Base-by-base conservation (phyloP, 1,284 basidiomycete genomes). In the Psilocybe mexicana region DNA sequence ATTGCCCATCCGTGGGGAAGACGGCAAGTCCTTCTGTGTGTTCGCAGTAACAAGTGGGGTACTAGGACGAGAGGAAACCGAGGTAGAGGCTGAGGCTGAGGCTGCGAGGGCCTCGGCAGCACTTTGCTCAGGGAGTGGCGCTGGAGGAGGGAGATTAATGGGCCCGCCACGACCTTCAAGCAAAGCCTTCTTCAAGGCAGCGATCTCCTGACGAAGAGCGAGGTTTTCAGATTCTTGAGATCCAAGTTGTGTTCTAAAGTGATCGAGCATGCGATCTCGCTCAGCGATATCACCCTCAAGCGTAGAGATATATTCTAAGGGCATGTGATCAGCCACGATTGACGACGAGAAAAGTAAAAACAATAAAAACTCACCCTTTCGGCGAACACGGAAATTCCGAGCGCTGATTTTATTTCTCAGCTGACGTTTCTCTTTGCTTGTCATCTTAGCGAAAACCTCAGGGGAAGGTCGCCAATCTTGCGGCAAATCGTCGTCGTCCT, bases 381-480 rank as follows among this genome's bases (percentile, higher is more conserved):
- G 82, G 46, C 96, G 81, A 36, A 95, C 93, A 30, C 96, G 82
- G 79, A 98, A 98, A 71, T 96, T 97, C 59, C 96, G 81, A 1
- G 96, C 96, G 65, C 89, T 92, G 62, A 98, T 96, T 86, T 98
- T 98, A 79, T 98, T 98, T 58, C 96, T 78, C 42, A 98, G 79
- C 74, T 98, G 96, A 14, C 96, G 80, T 76, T 98, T 98, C 77
- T 98, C 96, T 77, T 98, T 98, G 70, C 87, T 91, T 18, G 86
- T 87, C 81, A 99, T 91, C 76, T 94, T 97, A 74, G 93, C 90
- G 79, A 98, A 98, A 66, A 96, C 94, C 66, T 98, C 95, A 0
- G 94, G 90, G 14, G 87, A 85, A 0, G 92, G 92, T 56, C 90
- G 80, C 90, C 90, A 92, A 63, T 91, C 90, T 55, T 87, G 87